A percentile compares a stretch with the other conserved stretches of the same genome.
Conservation (phyloP, 805 yeast genomes). For the Grigorovia yakushimaensis region DNA sequence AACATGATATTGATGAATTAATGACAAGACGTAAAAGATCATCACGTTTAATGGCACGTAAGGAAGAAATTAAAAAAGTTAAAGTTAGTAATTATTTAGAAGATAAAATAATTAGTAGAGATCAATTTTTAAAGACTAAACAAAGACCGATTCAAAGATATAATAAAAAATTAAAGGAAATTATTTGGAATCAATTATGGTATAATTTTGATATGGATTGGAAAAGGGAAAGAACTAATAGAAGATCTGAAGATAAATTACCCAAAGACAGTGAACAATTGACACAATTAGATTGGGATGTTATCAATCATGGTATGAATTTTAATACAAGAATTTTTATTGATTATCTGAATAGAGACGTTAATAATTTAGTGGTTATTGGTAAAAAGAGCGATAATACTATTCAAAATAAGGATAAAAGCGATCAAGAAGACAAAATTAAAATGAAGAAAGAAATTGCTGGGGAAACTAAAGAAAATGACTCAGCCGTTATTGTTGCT, state of each 20-base stretch:
- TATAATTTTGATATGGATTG: slow-evolving; percentile 21
- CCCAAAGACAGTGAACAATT: slow-evolving; percentile 1
- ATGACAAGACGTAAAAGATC: slow-evolving; percentile 66
- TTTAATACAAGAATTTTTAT: slow-evolving; percentile 2
- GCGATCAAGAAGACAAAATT: no score
- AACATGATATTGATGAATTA: slow-evolving; percentile 51
- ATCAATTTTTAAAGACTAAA: slow-evolving; percentile 20
- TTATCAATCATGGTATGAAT: slow-evolving; percentile 8
- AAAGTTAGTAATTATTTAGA: slow-evolving; percentile 33
- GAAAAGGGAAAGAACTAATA: slow-evolving; percentile 13
- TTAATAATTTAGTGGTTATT: slow-evolving; percentile 2
- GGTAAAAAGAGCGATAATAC: not conserved
- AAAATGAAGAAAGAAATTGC: not conserved
- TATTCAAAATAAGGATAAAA: not conserved
- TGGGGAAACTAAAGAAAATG: no score
- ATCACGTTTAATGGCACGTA: slow-evolving; percentile 61
- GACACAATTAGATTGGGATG: slow-evolving; percentile 7
- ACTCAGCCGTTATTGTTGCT: no score
- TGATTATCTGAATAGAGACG: not conserved
- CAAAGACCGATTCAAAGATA: slow-evolving; percentile 17
- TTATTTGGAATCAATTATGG: slow-evolving; percentile 25
- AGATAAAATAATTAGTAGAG: slow-evolving; percentile 30
- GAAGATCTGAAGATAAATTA: slow-evolving; percentile 3
- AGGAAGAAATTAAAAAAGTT: slow-evolving; percentile 42
- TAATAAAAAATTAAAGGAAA: slow-evolving; percentile 21